phyloP scores from a whole-genome alignment of 495 filamentous ascomycete species.

The Xylaria bambusicola region DNA sequence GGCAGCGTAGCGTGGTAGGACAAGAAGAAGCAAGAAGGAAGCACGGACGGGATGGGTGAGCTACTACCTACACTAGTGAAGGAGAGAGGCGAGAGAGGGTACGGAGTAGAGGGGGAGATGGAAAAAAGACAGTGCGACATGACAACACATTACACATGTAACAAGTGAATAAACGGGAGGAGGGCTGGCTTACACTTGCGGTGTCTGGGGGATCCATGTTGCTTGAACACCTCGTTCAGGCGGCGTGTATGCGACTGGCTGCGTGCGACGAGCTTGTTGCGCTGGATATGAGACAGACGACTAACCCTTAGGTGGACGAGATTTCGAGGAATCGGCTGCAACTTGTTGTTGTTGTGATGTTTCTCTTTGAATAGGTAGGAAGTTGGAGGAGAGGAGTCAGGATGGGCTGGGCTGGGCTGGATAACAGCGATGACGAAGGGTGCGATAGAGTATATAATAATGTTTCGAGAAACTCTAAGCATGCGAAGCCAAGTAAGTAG shows the following conservation, averaged over 20 bases:
- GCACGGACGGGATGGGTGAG: neutral
- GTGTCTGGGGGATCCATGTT: conserved; percentile 16
- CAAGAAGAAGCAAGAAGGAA: neutral
- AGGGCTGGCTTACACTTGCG: neutral
- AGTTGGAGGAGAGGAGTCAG: conserved; percentile 3
- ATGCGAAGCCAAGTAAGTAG: no score
- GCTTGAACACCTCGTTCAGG: neutral
- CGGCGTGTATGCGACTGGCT: conserved; percentile 1
- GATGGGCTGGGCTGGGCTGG: neutral
- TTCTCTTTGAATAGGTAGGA: no score
- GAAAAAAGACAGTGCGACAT: neutral
- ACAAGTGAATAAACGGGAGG: neutral
- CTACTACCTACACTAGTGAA: no score
- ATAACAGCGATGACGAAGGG: conserved; percentile 4
- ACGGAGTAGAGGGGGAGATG: neutral
- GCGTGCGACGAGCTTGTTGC: no score
- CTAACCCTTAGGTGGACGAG: neutral
- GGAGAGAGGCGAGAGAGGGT: neutral
- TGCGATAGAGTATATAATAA: no score
- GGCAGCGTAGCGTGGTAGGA: no score
- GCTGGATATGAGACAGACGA: neutral
- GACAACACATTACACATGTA: neutral
- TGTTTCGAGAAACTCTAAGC: no score
- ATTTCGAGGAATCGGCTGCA: neutral
- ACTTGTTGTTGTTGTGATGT: neutral